A percentile compares a stretch with the other conserved stretches of the same genome.
phyloP scores from a whole-genome alignment of 2,329 filamentous ascomycete species.

The Penicillium freii region DNA sequence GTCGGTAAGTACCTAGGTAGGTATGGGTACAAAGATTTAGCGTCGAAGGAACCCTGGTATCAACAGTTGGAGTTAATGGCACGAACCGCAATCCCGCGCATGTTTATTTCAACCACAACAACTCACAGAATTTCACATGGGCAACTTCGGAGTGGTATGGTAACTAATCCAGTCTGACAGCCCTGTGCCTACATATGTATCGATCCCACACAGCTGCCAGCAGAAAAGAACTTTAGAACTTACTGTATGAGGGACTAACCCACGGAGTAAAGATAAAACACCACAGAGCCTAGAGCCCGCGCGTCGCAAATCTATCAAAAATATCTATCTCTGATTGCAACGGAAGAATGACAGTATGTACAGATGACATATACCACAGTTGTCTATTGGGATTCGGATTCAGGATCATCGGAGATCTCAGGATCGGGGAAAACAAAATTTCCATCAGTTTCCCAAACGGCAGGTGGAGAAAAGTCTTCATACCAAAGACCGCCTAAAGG shows the following conservation, averaged over 20 bases:
- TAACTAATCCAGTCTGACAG: conserved; percentile 31
- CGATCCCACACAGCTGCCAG: neutral
- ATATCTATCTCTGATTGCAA: neutral
- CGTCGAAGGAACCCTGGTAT: neutral
- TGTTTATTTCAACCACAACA: neutral
- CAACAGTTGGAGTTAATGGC: no score
- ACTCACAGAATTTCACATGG: conserved; percentile 24
- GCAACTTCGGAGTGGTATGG: conserved; percentile 40
- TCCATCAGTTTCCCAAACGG: conserved; percentile 9
- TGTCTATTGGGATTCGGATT: conserved; percentile 1
- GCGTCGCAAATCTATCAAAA: neutral
- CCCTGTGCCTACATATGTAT: no score
- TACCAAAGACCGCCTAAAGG: conserved; percentile 40
- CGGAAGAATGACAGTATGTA: neutral
- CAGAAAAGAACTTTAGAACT: conserved; percentile 18
- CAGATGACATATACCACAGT: neutral
- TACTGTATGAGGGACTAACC: neutral
- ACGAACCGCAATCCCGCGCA: no score
- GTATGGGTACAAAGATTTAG: no score
- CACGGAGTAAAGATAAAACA: neutral
- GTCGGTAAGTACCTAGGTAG: no score
- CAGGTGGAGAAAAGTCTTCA: conserved; percentile 38
- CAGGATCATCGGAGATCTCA: neutral
- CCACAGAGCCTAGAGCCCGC: neutral
- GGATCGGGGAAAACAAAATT: conserved; percentile 16